Base-by-base conservation (phyloP, 257 asterid genomes). In the Gentiana macrophylla region DNA sequence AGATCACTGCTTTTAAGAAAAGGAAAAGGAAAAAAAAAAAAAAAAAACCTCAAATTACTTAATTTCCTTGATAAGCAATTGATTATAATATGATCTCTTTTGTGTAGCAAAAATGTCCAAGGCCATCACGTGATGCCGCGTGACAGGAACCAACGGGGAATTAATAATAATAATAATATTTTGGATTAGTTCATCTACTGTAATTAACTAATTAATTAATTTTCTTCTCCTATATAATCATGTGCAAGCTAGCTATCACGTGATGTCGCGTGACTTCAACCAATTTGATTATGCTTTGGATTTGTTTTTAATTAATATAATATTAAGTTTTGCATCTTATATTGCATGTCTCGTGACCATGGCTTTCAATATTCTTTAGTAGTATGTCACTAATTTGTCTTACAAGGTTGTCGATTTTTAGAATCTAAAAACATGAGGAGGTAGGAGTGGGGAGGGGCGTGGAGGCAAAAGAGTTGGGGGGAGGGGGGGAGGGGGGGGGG, bases 111-210 rank as follows among this genome's bases (percentile, higher is more conserved):
- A 35, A 52, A 9, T 59, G 57, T 62, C 59, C 67, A 60, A 71
- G 52, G 72, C 58, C 74, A 72, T 78, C 92, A 80, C 89, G 82
- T 84, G 89, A 75, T 55, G 75, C 72, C 84, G 82, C 89, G 82
- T 84, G 94, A 84, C 77, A 73, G 66, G 63, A 66, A 77, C 71
- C 74, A 60, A 63, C 55, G 55, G 45, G 71, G 75, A 73, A 62
- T 70, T 67, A 10, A 41, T 41, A 3, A 3, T 41, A 41, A 7
- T 41, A 41, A 41, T 41, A 41, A 5, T 41, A 41, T 41, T 41
- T 15, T 41, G 46, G 46, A 41, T 41, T 41, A 41, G 46, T 41
- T 41, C 46, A 41, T 41, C 46, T 41, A 41, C 6, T 41, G 24
- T 15, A 15, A 15, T 15, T 15, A 15, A 15, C 24, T 15, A 0